These are phyloP conservation scores for Phytophthora sp. DNA, from an alignment of 352 stramenopile species.

Conservation along the genomic window DNA sequence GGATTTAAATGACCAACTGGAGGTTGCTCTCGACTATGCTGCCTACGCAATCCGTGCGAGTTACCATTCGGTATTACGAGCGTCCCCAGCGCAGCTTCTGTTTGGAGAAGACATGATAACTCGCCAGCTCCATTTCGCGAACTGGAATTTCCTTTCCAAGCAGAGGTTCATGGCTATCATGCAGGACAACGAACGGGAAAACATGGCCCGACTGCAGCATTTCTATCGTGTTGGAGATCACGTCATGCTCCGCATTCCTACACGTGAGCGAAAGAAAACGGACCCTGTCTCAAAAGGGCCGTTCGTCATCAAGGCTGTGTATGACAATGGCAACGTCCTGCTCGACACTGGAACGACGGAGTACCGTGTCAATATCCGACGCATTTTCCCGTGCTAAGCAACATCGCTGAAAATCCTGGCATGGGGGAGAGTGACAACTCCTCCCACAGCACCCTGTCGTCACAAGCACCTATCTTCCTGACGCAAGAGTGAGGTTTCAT, in stretches of 20 bases:
- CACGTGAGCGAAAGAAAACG: not conserved
- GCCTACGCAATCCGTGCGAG: slow-evolving; percentile 5
- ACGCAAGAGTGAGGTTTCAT: too few species aligned
- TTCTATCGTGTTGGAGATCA: slow-evolving; percentile 10
- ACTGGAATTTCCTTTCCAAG: slow-evolving; percentile 14
- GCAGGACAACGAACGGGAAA: slow-evolving; percentile 13
- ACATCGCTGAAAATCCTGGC: not conserved
- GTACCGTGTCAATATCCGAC: slow-evolving; percentile 4
- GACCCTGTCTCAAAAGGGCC: not conserved
- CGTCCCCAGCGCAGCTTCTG: slow-evolving; percentile 3
- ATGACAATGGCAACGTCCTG: slow-evolving; percentile 8
- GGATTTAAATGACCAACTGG: slow-evolving; percentile 6
- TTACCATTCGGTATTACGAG: slow-evolving; percentile 4
- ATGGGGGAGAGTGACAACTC: slow-evolving; percentile 16
- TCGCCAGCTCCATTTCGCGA: not conserved
- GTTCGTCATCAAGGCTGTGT: slow-evolving; percentile 11
- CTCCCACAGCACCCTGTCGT: too few species aligned
- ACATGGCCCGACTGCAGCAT: slow-evolving; percentile 1
- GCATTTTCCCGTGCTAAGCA: slow-evolving; percentile 13
- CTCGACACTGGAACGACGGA: slow-evolving; percentile 3
- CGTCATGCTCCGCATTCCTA: slow-evolving; percentile 3
- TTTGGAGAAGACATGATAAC: slow-evolving; percentile 11
- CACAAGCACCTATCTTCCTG: too few species aligned
- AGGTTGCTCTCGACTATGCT: slow-evolving; percentile 7
- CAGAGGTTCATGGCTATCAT: slow-evolving; percentile 9